Evolutionary conservation across 441 rosid genomes (phyloP).

Genomic region (Eutrema salsugineum): DNA sequence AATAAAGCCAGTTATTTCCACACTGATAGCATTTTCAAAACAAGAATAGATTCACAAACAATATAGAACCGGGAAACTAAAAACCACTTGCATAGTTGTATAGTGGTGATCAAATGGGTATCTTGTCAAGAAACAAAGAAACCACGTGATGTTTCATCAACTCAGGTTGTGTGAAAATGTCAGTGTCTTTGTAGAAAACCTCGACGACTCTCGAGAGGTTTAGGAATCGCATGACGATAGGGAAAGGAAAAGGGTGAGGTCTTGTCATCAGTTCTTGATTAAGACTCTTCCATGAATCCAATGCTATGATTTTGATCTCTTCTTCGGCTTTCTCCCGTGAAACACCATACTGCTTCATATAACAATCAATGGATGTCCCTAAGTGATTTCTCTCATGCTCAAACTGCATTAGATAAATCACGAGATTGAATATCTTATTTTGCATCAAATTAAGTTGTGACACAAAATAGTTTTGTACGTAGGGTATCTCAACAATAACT

Average conservation of each 20-base stretch:
- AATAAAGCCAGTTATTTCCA: too few relatives aligned
- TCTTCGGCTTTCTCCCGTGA: background rate
- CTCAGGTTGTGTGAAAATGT: background rate
- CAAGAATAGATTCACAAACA: too few relatives aligned
- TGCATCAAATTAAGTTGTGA: too few relatives aligned
- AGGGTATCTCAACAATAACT: too few relatives aligned
- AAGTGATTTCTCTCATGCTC: conserved; percentile 3
- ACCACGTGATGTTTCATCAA: background rate
- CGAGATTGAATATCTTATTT: too few relatives aligned
- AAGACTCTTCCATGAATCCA: background rate
- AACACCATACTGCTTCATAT: conserved; percentile 9
- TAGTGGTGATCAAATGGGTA: background rate
- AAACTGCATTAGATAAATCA: background rate
- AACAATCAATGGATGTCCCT: conserved; percentile 11
- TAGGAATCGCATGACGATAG: background rate
- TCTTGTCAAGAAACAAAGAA: background rate
- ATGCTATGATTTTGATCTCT: background rate
- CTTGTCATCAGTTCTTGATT: conserved; percentile 18
- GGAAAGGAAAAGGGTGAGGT: background rate
- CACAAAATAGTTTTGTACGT: too few relatives aligned
- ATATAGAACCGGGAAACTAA: too few relatives aligned
- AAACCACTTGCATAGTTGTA: too few relatives aligned
- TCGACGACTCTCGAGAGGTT: background rate
- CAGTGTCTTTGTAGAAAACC: background rate
- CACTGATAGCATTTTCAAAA: too few relatives aligned